Conservation (phyloP, 805 yeast species). For the Candida qinlingensis region DNA sequence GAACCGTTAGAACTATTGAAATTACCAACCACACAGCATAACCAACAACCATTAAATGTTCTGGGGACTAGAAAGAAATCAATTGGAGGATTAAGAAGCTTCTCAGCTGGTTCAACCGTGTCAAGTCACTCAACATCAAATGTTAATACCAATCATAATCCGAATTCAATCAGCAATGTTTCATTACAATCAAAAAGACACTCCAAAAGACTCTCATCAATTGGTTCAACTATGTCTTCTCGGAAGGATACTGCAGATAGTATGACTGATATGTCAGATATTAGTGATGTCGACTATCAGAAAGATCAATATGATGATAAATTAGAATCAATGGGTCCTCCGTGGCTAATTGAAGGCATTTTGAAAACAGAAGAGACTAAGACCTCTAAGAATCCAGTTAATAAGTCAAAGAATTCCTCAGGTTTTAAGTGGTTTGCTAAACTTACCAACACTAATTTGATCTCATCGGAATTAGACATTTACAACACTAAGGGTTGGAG, state of each 20-base stretch:
- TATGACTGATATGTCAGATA: constrained; percentile 10
- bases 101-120: constrained; percentile 9
- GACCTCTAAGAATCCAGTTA: constrained; percentile 1
- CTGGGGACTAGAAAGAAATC: constrained; percentile 1
- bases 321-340: constrained; percentile 65
- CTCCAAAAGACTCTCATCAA: constrained; percentile 22
- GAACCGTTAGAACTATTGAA: constrained; percentile 16
- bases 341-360: constrained; percentile 74
- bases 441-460: constrained; percentile 11
- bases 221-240: constrained; percentile 18
- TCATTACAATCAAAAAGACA: constrained; percentile 17
- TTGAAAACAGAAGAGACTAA: constrained; percentile 30
- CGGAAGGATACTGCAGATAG: constrained; percentile 1
- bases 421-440: constrained; percentile 18
- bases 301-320: constrained; percentile 51
- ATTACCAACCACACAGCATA: not conserved
- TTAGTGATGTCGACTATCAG: constrained; percentile 19
- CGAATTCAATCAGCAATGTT: constrained; percentile 14
- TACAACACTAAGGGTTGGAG: constrained; percentile 21
- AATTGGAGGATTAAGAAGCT: constrained; percentile 6
- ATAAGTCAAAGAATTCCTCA: not conserved
- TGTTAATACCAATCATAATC: not conserved
- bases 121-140: not conserved
- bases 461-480: constrained; percentile 27
- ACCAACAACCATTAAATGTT: not conserved